phyloP scores from a whole-genome alignment of 306 rosid species.

The Cucurbita maxima region DNA sequence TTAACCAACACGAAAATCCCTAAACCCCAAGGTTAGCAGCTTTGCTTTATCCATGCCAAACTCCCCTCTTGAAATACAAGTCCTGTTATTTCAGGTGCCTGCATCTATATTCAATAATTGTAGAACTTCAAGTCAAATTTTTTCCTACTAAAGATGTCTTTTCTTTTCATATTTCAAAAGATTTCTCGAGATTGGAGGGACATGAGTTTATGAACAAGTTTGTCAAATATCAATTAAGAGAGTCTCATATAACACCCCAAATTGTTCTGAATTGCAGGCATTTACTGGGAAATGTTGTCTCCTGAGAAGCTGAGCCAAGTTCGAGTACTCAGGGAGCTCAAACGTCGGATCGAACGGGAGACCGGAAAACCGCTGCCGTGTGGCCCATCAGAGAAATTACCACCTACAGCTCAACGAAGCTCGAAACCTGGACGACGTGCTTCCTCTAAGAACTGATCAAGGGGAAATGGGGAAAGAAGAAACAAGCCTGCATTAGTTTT shows the following conservation, averaged over 20 bases:
- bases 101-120: not conserved
- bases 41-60: conserved; percentile 1
- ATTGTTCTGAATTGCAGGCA: conserved; percentile 31
- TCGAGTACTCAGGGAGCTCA: conserved; percentile 68
- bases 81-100: not conserved
- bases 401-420: conserved; percentile 58
- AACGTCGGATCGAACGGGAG: conserved; percentile 51
- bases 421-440: conserved; percentile 6
- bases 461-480: not conserved
- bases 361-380: conserved; percentile 55
- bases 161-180: not conserved
- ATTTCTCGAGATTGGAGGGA: not conserved
- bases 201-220: not conserved
- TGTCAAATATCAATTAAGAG: not conserved
- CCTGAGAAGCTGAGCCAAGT: conserved; percentile 81
- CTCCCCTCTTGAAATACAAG: not conserved
- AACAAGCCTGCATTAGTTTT: not conserved
- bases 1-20: conserved; percentile 54
- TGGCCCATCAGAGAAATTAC: conserved; percentile 72
- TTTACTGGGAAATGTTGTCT: conserved; percentile 89
- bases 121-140: not conserved
- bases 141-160: not conserved
- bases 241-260: not conserved
- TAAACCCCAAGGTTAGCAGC: conserved; percentile 76
- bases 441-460: not conserved